Percentiles rank a stretch among this genome's conserved stretches.
These are phyloP conservation scores for Yamadazyma triangularis DNA, from an alignment of 1,139 yeast species.

Conservation along the genomic window DNA sequence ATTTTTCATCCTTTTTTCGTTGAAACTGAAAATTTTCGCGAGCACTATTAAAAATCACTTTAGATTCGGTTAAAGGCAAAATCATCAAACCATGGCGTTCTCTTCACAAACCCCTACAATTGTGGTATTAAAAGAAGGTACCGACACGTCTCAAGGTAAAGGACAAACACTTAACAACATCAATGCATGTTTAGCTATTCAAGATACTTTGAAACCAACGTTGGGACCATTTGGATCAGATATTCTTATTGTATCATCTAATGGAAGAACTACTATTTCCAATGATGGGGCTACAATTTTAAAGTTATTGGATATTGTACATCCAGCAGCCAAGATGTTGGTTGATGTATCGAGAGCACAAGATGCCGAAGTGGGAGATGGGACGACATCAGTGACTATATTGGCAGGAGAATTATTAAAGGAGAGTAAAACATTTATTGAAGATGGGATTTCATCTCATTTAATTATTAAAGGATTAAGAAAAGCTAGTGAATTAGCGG, in stretches of 20 bases:
- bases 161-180: slow-evolving; percentile 94
- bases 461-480: slow-evolving; percentile 85
- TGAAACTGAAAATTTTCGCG: too few relatives aligned
- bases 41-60: too few relatives aligned
- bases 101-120: slow-evolving; percentile 94
- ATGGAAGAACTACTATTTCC: slow-evolving; percentile 88
- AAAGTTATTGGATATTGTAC: slow-evolving; percentile 89
- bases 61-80: too few relatives aligned
- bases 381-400: slow-evolving; percentile 93
- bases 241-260: slow-evolving; percentile 76
- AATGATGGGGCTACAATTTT: slow-evolving; percentile 98
- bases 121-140: slow-evolving; percentile 95
- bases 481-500: slow-evolving; percentile 75
- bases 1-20: too few relatives aligned
- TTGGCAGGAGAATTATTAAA: slow-evolving; percentile 92
- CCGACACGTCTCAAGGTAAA: slow-evolving; percentile 93
- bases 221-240: slow-evolving; percentile 98
- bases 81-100: too few relatives aligned
- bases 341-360: slow-evolving; percentile 96
- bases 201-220: slow-evolving; percentile 91
- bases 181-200: slow-evolving; percentile 95
- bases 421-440: slow-evolving; percentile 85
- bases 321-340: slow-evolving; percentile 94
- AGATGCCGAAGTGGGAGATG: slow-evolving; percentile 99
- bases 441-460: slow-evolving; percentile 92